Percentiles rank a stretch among this genome's conserved stretches.
These are phyloP conservation scores for Plasmodium knowlesi DNA, from an alignment of 169 alveolate genomes.

Conservation along the genomic window DNA sequence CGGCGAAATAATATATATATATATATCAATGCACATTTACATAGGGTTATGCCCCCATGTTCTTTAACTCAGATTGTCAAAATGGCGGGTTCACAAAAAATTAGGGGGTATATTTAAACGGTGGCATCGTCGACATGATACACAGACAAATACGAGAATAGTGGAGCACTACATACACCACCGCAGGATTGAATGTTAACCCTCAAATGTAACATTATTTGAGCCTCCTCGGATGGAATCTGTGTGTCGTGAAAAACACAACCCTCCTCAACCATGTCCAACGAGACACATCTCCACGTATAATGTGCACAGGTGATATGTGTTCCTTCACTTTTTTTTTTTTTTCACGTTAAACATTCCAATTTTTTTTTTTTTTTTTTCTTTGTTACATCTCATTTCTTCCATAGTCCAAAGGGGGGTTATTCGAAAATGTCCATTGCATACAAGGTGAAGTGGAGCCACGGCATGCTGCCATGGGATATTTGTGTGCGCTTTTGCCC, in stretches of 20 bases:
- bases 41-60: not conserved
- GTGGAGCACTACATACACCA: not conserved
- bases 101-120: not conserved
- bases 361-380: conserved; percentile 7
- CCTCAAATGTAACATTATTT: not conserved
- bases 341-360: not conserved
- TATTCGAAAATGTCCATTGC: conserved; percentile 54
- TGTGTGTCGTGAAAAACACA: not conserved
- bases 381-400: conserved; percentile 70
- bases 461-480: conserved; percentile 1
- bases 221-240: not conserved
- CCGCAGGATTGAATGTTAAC: not conserved
- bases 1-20: not conserved
- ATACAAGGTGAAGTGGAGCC: not conserved
- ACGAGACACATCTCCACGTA: not conserved
- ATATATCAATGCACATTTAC: not conserved
- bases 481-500: not conserved
- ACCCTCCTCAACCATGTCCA: not conserved
- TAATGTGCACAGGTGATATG: not conserved
- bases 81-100: not conserved
- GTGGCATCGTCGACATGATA: not conserved
- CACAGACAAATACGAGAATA: not conserved
- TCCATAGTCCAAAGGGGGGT: conserved; percentile 33
- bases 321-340: not conserved
- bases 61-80: not conserved